These are phyloP conservation scores for Dittrichia graveolens DNA, from an alignment of 129 eudicot genomes.

Conservation along the genomic window DNA sequence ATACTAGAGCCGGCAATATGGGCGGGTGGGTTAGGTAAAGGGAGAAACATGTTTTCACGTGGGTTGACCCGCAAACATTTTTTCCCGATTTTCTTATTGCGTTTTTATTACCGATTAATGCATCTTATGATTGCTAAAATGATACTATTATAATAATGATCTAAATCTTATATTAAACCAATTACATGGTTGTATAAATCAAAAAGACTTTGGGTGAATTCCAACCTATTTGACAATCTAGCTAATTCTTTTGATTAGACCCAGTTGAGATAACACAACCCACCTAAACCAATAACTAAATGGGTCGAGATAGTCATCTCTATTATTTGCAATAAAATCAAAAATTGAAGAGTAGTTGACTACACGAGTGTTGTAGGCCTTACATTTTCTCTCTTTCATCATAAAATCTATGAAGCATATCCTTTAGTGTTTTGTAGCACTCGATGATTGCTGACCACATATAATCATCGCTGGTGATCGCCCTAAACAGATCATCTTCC, in stretches of 20 bases:
- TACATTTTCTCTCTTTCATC: conserved; percentile 63
- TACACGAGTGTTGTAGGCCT: conserved; percentile 17
- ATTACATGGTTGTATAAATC: neutral
- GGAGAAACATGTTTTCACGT: neutral
- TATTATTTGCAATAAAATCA: neutral
- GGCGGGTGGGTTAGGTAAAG: too few species aligned
- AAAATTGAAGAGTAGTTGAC: too few species aligned
- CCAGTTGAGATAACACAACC: neutral
- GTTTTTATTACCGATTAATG: neutral
- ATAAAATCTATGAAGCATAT: conserved; percentile 53
- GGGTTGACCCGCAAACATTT: neutral
- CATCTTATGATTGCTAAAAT: neutral
- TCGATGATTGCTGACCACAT: conserved; percentile 88
- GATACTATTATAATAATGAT: too few species aligned
- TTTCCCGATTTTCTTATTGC: neutral
- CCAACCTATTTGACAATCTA: neutral
- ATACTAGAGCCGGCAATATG: neutral
- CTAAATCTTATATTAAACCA: neutral
- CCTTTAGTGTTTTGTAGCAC: conserved; percentile 78
- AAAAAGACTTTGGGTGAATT: conserved; percentile 9
- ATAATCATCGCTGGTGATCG: conserved; percentile 69
- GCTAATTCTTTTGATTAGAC: neutral
- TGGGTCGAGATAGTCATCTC: conserved; percentile 1
- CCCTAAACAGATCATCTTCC: conserved; percentile 81
- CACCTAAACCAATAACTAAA: neutral